Evolutionary conservation across 805 yeast species (phyloP), one percentile per base, ranked within the genome.

Genomic region (Kazachstania psychrophila): DNA sequence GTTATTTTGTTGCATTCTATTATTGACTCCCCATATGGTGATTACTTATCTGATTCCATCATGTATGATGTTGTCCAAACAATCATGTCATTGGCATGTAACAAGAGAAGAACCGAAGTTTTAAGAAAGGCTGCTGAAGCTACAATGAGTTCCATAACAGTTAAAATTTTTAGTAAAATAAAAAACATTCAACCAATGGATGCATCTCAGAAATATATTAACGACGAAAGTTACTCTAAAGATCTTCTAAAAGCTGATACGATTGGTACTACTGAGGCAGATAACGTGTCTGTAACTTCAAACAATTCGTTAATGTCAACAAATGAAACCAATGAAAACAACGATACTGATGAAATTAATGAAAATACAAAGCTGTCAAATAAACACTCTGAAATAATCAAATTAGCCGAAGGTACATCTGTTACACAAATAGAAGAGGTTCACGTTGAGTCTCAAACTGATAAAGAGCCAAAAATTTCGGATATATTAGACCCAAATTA

Each of bases 51-150:
- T 2, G 89, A 87, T 56, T 86, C 86, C 30, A 78, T 82, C 16
- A 73, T 92, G 41, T 79, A 83, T 44, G 96, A 89, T 53, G 87
- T 87, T 19, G 73, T 88, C 20, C 95, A 89, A 51, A 88, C 96
- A 0, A 84, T 95, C 40, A 70, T 92, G 53, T 79, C 94, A 5
- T 70, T 92, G 59, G 95, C 96, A 2, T 85, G 94, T 52, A 94
- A 92, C 56, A 84, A 85, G 62, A 73, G 88, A 55, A 73, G 96
- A 56, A 79, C 94, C 41, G 97, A 89, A 48, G 84, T 88, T 6
- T 68, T 92, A 40, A 69, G 97, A 50, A 74, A 80, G 42, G 81
- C 94, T 0, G 96, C 97, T 0, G 96, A 88, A 52, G 72, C 81
- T 64, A 72, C 94, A 1, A 70, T 86, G 69, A 65, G 73, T 26